These are phyloP conservation scores for Colletotrichum eleusines DNA, from an alignment of 2,329 filamentous ascomycete genomes.

Conservation along the genomic window DNA sequence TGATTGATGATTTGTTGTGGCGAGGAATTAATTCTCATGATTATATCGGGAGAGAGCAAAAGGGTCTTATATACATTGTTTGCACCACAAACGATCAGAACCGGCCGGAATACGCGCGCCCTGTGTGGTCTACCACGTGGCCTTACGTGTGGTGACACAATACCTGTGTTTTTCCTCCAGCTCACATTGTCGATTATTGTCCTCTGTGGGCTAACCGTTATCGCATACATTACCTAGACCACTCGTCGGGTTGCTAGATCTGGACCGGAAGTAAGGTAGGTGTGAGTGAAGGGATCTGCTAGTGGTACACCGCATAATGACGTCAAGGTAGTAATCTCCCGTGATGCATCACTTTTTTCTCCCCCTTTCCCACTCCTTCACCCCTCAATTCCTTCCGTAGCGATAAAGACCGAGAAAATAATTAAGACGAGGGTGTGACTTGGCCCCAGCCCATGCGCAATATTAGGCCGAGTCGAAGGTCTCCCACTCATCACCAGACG, in stretches of 20 bases:
- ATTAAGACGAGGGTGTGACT: not conserved
- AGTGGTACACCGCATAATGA: conserved; percentile 36
- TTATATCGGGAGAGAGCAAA: not conserved
- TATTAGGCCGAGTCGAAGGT: not conserved
- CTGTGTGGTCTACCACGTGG: conserved; percentile 20
- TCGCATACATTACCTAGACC: conserved; percentile 19
- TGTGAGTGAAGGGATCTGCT: conserved; percentile 32
- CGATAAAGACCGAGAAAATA: not conserved
- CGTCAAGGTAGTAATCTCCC: conserved; percentile 38
- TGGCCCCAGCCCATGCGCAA: not conserved
- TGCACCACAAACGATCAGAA: not conserved
- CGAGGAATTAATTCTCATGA: not conserved
- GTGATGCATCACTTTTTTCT: conserved; percentile 27
- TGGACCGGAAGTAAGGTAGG: conserved; percentile 19
- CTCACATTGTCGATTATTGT: conserved; percentile 19
- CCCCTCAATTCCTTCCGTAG: not conserved
- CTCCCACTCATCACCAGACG: conserved; percentile 9
- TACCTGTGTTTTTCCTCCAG: conserved; percentile 5
- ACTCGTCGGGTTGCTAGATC: conserved; percentile 1
- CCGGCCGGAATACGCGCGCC: conserved; percentile 12
- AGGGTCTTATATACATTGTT: conserved; percentile 30
- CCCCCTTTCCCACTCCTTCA: not conserved
- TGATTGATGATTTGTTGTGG: conserved; percentile 8
- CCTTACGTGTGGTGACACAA: conserved; percentile 39
- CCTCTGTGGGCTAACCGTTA: not conserved